Evolutionary conservation across 805 yeast genomes (phyloP), one percentile per base, ranked within the genome.

Genomic region (Candida ipomoeae): DNA sequence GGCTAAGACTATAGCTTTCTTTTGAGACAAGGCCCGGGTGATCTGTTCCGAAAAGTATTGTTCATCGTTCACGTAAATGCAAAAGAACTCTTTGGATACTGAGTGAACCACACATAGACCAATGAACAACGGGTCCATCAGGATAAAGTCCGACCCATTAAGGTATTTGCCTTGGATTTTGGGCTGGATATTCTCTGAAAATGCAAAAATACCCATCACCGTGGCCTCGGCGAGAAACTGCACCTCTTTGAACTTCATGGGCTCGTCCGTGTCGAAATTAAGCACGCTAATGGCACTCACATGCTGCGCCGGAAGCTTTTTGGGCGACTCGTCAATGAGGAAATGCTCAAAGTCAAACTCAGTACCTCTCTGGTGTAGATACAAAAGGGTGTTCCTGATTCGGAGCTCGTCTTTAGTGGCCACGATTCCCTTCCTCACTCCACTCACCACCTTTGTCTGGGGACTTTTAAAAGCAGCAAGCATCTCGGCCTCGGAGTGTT

Each of bases 101-200:
- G 92, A 85, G 60, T 89, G 96, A 0, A 89, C 72, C 44, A 88
- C 69, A 1, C 79, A 82, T 33, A 85, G 64, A 0, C 87, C 84
- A 17, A 74, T 55, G 53, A 78, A 82, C 2, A 57, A 49, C 13
- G 39, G 26, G 15, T 48, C 46, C 29, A 43, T 40, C 38, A 3
- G 29, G 10, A 26, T 11, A 32, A 51, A 42, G 11, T 39, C 52
- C 20, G 21, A 46, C 32, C 34, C 54, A 40, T 20, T 39, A 18
- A 44, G 14, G 23, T 33, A 43, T 36, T 37, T 31, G 11, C 36
- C 36, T 2, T 26, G 33, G 13, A 48, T 20, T 17, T 44, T 15
- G 2, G 29, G 23, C 10, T 26, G 21, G 18, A 43, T 10, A 29
- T 31, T 17, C 13, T 52, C 46, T 8, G 42, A 26, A 3, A 38